A percentile compares a stretch with the other conserved stretches of the same genome.
Evolutionary conservation across 768 basidiomycete genomes (phyloP).

Genomic region (Leucocoprinus birnbaumii): DNA sequence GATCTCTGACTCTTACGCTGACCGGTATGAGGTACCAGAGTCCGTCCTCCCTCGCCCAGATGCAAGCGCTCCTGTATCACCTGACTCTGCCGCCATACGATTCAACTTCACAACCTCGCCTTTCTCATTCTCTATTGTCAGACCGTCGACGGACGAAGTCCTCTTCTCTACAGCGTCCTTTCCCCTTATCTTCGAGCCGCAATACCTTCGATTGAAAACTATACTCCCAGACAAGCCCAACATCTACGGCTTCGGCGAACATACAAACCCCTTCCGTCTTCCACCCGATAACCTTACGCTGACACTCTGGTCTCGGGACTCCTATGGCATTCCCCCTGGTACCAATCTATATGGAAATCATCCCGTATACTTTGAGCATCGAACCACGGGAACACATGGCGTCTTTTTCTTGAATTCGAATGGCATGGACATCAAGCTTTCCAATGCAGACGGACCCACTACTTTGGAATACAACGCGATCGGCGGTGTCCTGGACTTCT

Average conservation of each 20-base stretch:
- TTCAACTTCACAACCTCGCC: slow-evolving; percentile 61
- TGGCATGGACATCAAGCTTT: slow-evolving; percentile 77
- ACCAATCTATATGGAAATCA: slow-evolving; percentile 72
- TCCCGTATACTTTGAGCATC: slow-evolving; percentile 72
- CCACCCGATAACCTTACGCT: slow-evolving; percentile 41
- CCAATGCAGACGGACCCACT: slow-evolving; percentile 33
- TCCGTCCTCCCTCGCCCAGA: slow-evolving; percentile 56
- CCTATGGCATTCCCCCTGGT: slow-evolving; percentile 51
- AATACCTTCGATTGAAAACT: slow-evolving; percentile 74
- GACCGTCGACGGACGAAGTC: slow-evolving; percentile 45
- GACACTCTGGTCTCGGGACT: slow-evolving; percentile 66
- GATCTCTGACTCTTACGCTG: slow-evolving; percentile 46
- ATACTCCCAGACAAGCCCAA: slow-evolving; percentile 56
- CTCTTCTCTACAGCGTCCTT: slow-evolving; percentile 61
- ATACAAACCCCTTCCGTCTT: slow-evolving; percentile 64
- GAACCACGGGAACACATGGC: slow-evolving; percentile 62
- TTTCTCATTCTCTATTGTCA: slow-evolving; percentile 58
- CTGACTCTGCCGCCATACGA: slow-evolving; percentile 39
- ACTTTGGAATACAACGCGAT: slow-evolving; percentile 74
- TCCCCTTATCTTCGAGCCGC: slow-evolving; percentile 71
- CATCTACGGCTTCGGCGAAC: slow-evolving; percentile 79
- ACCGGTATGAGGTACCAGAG: slow-evolving; percentile 64
- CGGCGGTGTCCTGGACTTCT: slow-evolving; percentile 76
- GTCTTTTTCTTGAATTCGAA: slow-evolving; percentile 70
- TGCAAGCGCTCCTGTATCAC: slow-evolving; percentile 21